Evolutionary conservation across 2,329 filamentous ascomycete species (phyloP).

Genomic region (Coniochaeta prunicola): DNA sequence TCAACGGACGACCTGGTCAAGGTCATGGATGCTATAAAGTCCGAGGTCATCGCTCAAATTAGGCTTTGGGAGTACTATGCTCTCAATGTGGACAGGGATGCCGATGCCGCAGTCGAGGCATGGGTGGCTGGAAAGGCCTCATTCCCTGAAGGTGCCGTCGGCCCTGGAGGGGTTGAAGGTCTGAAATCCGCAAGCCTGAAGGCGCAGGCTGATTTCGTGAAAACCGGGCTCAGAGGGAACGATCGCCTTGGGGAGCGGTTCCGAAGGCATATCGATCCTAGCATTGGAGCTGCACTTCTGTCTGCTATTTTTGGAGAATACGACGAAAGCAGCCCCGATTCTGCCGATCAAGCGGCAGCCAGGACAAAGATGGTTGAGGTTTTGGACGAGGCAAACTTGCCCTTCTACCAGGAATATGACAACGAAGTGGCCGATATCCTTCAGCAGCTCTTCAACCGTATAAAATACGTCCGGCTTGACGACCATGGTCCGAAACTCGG

Average conservation of each 20-base stretch:
- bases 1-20: conserved; percentile 64
- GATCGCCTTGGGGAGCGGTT: conserved; percentile 77
- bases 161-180: conserved; percentile 33
- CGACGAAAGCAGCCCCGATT: conserved; percentile 39
- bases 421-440: conserved; percentile 73
- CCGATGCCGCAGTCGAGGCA: conserved; percentile 58
- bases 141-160: conserved; percentile 38
- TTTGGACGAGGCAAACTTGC: conserved; percentile 77
- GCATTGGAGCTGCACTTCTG: conserved; percentile 61
- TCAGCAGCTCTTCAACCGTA: conserved; percentile 86
- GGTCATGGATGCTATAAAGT: conserved; percentile 80
- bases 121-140: conserved; percentile 60
- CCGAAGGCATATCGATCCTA: conserved; percentile 62
- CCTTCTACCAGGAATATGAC: conserved; percentile 90
- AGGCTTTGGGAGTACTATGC: conserved; percentile 93
- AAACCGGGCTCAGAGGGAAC: conserved; percentile 62
- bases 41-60: conserved; percentile 67
- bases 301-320: conserved; percentile 63
- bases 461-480: conserved; percentile 92
- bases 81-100: conserved; percentile 68
- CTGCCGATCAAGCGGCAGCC: conserved; percentile 42
- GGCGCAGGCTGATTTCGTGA: conserved; percentile 54
- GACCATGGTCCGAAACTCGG: conserved; percentile 84
- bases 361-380: conserved; percentile 53
- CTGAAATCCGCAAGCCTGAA: conserved; percentile 37